Base-by-base conservation (phyloP, 2,329 filamentous ascomycete species). In the Aspergillus persii region DNA sequence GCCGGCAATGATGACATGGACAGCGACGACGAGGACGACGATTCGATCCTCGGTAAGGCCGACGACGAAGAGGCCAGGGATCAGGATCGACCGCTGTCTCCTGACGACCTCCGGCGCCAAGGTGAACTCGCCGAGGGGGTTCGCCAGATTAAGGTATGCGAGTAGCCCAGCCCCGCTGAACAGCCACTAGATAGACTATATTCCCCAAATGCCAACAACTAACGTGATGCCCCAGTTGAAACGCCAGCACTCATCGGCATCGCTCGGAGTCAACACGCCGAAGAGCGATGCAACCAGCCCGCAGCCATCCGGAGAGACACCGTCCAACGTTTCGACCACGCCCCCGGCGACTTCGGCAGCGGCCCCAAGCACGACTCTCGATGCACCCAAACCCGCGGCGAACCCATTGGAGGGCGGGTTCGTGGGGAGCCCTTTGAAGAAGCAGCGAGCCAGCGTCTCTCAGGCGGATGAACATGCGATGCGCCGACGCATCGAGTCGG, bases 11-110 rank as follows among this genome's bases (percentile, higher is more conserved):
- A 86, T 48, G 85, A 83, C 26, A 91, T 93, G 73, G 91, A 95
- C 67, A 93, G 89, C 62, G 89, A 91, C 36, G 85, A 88, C 30
- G 89, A 91, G 30, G 86, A 89, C 23, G 89, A 92, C 3, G 90
- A 72, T 36, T 70, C 73, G 6, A 83, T 85, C 53, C 75, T 89
- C 30, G 81, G 79, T 64, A 90, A 90, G 74, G 76, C 91, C 82
- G 71, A 91, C 82, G 72, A 88, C 11, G 76, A 77, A 39, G 82
- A 83, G 64, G 76, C 78, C 56, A 80, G 83, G 56, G 77, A 78
- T 11, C 76, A 78, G 53, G 80, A 81, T 26, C 67, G 64, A 31
- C 68, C 75, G 64, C 73, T 88, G n/a, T 86, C 84, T 29, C 81
- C 84, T 2, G 86, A 88, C 66, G 86, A 89, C 67, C 82, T 84